A percentile compares a stretch with the other conserved stretches of the same genome.
Evolutionary conservation across 2,329 filamentous ascomycete genomes (phyloP).

Genomic region (Fusarium mexicanum): DNA sequence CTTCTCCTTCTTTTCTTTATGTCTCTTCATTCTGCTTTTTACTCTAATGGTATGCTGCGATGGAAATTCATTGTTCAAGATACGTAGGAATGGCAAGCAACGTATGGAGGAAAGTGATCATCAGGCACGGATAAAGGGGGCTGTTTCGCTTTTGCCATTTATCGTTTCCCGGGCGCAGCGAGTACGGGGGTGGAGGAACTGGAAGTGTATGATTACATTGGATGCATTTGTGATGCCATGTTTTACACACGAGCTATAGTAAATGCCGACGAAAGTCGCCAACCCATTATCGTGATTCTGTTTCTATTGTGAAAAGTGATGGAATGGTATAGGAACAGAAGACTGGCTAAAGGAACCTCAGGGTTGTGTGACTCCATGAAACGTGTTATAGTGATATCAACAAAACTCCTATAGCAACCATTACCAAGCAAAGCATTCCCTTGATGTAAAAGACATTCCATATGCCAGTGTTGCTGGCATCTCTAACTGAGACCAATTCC

Average conservation of each 20-base stretch:
- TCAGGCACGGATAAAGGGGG: background rate
- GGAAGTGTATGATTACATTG: slow-evolving; percentile 23
- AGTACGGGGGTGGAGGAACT: slow-evolving; percentile 6
- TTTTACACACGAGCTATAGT: slow-evolving; percentile 19
- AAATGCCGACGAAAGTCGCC: slow-evolving; percentile 10
- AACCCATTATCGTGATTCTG: background rate
- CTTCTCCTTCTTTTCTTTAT: background rate
- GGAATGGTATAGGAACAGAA: background rate
- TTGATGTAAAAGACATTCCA: slow-evolving; percentile 17
- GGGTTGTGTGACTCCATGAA: background rate
- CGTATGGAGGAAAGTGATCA: slow-evolving; percentile 13
- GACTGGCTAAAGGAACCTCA: background rate
- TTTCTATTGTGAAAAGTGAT: background rate
- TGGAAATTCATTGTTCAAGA: slow-evolving; percentile 20
- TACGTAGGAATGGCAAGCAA: slow-evolving; percentile 16
- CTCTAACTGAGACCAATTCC: slow-evolving; percentile 3
- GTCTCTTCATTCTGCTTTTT: slow-evolving; percentile 13
- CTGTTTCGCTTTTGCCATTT: slow-evolving; percentile 12
- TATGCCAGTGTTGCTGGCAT: slow-evolving; percentile 14
- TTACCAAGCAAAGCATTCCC: slow-evolving; percentile 9
- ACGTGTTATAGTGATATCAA: slow-evolving; percentile 7
- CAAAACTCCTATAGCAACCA: slow-evolving; percentile 19
- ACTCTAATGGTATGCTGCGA: slow-evolving; percentile 26
- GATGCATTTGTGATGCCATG: slow-evolving; percentile 26
- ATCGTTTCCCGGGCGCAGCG: slow-evolving; percentile 19